Percentiles rank a stretch among this genome's conserved stretches.
These are phyloP conservation scores for Coemansia sp. DNA, from an alignment of 192 early-diverging fungal genomes.

Conservation along the genomic window DNA sequence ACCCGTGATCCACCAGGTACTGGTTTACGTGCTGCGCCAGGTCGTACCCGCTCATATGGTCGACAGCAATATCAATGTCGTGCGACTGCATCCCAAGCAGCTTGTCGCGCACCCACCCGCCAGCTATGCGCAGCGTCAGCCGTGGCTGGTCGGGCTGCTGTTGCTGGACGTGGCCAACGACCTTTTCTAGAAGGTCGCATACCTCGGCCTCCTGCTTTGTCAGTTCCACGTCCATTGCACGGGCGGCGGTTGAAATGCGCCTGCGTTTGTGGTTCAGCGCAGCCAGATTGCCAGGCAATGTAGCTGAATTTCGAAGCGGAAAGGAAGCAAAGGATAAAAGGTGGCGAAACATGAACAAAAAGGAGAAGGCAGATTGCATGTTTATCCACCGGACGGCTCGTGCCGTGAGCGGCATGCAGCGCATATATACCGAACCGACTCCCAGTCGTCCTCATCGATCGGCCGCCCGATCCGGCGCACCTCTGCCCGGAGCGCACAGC, in stretches of 20 bases:
- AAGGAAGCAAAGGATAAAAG: too few species aligned
- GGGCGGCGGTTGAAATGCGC: too few species aligned
- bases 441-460: conserved; percentile 34
- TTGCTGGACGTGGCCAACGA: conserved; percentile 52
- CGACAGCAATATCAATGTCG: conserved; percentile 93
- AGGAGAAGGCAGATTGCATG: too few species aligned
- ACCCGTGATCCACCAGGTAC: conserved; percentile 62
- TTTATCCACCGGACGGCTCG: too few species aligned
- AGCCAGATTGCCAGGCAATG: too few species aligned
- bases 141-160: conserved; percentile 44
- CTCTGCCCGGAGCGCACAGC: conserved; percentile 28
- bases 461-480: conserved; percentile 10
- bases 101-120: conserved; percentile 99
- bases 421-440: conserved; percentile 16
- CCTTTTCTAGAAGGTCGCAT: conserved; percentile 59
- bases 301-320: too few species aligned
- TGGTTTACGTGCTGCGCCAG: conserved; percentile 62
- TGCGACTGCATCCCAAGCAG: conserved; percentile 78
- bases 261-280: too few species aligned
- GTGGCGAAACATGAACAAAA: too few species aligned
- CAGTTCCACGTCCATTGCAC: conserved; percentile 51
- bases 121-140: conserved; percentile 81
- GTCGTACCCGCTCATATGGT: conserved; percentile 87
- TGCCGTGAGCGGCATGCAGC: conserved; percentile 15
- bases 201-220: conserved; percentile 60